phyloP scores from a whole-genome alignment of 2,329 filamentous ascomycete species.

The Neofusicoccum ribis region DNA sequence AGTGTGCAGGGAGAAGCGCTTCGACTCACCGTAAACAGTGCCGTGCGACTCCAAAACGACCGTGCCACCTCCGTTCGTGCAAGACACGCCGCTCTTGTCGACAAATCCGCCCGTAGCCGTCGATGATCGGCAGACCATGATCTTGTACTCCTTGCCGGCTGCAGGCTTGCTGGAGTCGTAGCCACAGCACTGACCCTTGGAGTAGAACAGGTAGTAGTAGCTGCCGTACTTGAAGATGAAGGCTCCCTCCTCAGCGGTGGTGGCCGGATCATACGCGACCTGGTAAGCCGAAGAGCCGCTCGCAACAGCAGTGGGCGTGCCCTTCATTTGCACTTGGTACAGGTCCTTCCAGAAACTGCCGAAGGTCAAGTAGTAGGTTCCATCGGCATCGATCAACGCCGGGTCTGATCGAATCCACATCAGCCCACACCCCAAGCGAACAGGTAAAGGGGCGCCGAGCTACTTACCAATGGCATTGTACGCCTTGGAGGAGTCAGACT shows the following conservation, averaged over 20 bases:
- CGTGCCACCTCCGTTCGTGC: slow-evolving; percentile 60
- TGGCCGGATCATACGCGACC: slow-evolving; percentile 56
- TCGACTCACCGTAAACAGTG: slow-evolving; percentile 55
- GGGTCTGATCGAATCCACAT: slow-evolving; percentile 37
- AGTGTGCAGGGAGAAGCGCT: too few relatives aligned
- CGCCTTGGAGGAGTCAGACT: slow-evolving; percentile 36
- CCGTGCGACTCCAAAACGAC: slow-evolving; percentile 61
- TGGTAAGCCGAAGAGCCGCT: slow-evolving; percentile 42
- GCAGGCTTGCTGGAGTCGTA: slow-evolving; percentile 55
- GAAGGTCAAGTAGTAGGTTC: slow-evolving; percentile 58
- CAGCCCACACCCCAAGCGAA: neutral
- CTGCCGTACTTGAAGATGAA: slow-evolving; percentile 57
- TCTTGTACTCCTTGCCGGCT: slow-evolving; percentile 63
- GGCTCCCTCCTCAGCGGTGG: slow-evolving; percentile 57
- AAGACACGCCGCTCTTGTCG: slow-evolving; percentile 56
- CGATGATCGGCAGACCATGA: slow-evolving; percentile 63
- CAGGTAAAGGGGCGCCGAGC: neutral
- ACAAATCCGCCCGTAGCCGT: slow-evolving; percentile 55
- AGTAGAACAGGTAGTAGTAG: slow-evolving; percentile 68
- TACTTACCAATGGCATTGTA: slow-evolving; percentile 50
- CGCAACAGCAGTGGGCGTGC: slow-evolving; percentile 33
- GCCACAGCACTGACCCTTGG: slow-evolving; percentile 62
- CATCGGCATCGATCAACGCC: slow-evolving; percentile 43
- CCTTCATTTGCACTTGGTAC: slow-evolving; percentile 57
- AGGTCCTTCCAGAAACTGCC: slow-evolving; percentile 70